Evolutionary conservation across 768 basidiomycete genomes (phyloP), one percentile per base, ranked within the genome.

Genomic region (Kwoniella newhampshirensis): DNA sequence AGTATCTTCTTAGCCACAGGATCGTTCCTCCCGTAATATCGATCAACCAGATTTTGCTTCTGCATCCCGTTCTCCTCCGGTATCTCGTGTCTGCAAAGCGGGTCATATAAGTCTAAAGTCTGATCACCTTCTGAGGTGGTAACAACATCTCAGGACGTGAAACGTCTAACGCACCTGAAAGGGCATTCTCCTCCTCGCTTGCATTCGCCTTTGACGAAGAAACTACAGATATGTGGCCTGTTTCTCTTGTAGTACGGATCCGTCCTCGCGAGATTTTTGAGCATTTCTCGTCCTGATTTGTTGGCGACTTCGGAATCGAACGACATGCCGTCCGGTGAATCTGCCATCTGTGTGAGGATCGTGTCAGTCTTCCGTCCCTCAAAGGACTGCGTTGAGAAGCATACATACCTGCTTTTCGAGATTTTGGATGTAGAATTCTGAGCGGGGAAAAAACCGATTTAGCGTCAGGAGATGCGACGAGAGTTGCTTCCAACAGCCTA

Each of bases 161-260:
- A 23, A 42, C n/a, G 27, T 4, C 13, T 30, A 2, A 76, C 81
- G 53, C 55, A 84, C 85, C 86, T 77, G 77, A 91, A 98, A 1
- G 96, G 96, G 75, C 96, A 99, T 58, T 94, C 91, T 13, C 79
- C 78, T 6, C 96, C 96, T 40, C 96, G 84, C 37, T 82, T 90
- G 75, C 96, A 99, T 53, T 93, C 88, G 0, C 96, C 96, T 78
- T 98, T 99, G 47, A 82, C 86, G 73, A 86, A 98, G 82, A 98
- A 98, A 1, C 89, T 90, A 76, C 96, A 99, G 13, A 96, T 72
- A 63, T 97, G 88, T 43, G 96, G 91, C 53, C 88, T 80, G 78
- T 98, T 99, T 54, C 94, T 86, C 77, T 97, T 96, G 80, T 98
- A 98, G 75, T 91, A 91, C 0, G 96, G 96, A 68, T 98, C 94